Evolutionary conservation across 768 basidiomycete genomes (phyloP).

Genomic region (Mycena filopes): DNA sequence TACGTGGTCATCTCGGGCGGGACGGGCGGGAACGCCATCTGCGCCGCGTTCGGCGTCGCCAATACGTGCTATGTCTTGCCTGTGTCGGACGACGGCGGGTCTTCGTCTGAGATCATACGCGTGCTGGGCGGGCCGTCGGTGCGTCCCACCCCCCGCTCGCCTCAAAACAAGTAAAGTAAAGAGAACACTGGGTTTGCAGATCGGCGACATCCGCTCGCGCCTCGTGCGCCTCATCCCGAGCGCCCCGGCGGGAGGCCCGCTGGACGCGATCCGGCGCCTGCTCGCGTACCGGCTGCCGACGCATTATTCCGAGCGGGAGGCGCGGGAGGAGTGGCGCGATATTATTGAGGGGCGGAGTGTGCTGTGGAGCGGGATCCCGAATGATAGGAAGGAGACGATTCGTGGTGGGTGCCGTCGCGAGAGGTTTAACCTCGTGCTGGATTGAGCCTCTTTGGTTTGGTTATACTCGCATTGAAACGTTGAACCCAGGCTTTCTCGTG

Average conservation of each 20-base stretch:
- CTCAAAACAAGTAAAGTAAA: too few relatives aligned
- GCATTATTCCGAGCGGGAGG: slow-evolving; percentile 73
- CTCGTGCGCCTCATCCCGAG: slow-evolving; percentile 88
- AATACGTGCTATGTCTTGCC: slow-evolving; percentile 86
- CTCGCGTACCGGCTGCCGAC: slow-evolving; percentile 84
- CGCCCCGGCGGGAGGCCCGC: slow-evolving; percentile 65
- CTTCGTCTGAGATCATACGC: slow-evolving; percentile 93
- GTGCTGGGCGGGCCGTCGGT: slow-evolving; percentile 90
- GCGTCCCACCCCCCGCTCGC: slow-evolving; percentile 26
- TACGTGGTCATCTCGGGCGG: slow-evolving; percentile 90
- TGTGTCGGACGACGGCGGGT: slow-evolving; percentile 96
- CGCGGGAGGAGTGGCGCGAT: slow-evolving; percentile 90
- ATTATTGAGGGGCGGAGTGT: slow-evolving; percentile 88
- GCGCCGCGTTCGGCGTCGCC: slow-evolving; percentile 80
- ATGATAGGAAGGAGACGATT: slow-evolving; percentile 91
- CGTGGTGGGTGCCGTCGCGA: slow-evolving; percentile 83
- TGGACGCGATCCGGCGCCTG: slow-evolving; percentile 79
- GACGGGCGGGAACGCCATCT: slow-evolving; percentile 94
- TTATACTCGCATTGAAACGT: too few relatives aligned
- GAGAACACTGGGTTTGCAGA: slow-evolving; percentile 6
- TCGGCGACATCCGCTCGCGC: slow-evolving; percentile 88
- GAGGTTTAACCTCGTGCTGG: too few relatives aligned
- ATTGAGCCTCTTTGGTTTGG: too few relatives aligned
- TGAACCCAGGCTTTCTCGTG: slow-evolving; percentile 84
- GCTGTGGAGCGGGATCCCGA: slow-evolving; percentile 88